A percentile compares a stretch with the other conserved stretches of the same genome.
Evolutionary conservation across 2,329 filamentous ascomycete species (phyloP).

Genomic region (Aspergillus alliaceus): DNA sequence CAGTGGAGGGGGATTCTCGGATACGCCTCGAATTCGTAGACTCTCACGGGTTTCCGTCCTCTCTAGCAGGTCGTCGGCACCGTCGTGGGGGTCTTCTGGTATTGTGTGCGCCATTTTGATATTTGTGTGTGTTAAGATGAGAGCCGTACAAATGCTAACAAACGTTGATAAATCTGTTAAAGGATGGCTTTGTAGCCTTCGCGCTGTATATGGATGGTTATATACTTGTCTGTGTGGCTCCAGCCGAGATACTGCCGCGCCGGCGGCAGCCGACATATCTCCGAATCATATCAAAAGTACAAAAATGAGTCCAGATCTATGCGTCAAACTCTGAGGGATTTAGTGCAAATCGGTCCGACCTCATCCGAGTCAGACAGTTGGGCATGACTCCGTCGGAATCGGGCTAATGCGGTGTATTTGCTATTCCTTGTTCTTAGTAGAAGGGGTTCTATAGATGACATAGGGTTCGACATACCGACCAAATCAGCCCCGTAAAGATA

Average conservation of each 20-base stretch:
- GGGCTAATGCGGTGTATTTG: too few species aligned
- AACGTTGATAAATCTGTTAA: neutral
- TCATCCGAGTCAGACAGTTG: too few species aligned
- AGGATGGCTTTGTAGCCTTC: neutral
- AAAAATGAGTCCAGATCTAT: too few species aligned
- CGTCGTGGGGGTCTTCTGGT: neutral
- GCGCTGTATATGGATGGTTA: neutral
- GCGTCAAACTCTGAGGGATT: too few species aligned
- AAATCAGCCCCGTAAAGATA: too few species aligned
- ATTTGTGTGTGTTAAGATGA: neutral
- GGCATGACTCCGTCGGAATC: too few species aligned
- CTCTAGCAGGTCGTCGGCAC: neutral
- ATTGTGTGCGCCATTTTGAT: neutral
- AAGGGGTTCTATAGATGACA: too few species aligned
- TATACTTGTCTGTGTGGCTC: neutral
- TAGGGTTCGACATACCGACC: too few species aligned
- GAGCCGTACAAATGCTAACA: too few species aligned
- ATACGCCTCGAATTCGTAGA: constrained; percentile 23
- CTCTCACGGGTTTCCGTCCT: constrained; percentile 24
- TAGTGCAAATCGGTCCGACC: too few species aligned
- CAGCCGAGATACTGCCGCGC: neutral
- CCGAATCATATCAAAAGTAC: neutral
- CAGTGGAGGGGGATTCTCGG: constrained; percentile 19
- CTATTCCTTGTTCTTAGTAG: too few species aligned
- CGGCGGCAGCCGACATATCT: neutral